Evolutionary conservation across 208 protist genomes (phyloP).

Genomic region (Trypanosomatidae sp.): DNA sequence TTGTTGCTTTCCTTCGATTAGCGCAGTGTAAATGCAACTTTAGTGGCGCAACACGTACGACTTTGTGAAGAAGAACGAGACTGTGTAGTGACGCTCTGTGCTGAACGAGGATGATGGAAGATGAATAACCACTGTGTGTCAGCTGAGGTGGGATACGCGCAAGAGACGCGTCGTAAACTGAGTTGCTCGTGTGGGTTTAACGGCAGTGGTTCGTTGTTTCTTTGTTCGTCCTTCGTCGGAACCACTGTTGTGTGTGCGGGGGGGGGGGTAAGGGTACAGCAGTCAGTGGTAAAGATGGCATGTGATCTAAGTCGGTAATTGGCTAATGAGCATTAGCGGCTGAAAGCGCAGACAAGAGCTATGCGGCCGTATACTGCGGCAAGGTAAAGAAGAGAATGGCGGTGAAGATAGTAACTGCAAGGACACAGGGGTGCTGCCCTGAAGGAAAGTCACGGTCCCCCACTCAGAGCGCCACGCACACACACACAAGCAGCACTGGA

Average conservation of each 20-base stretch:
- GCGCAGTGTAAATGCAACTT: background rate
- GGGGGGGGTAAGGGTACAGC: background rate
- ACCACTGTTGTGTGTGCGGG: background rate
- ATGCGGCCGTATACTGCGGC: background rate
- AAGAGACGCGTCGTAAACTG: background rate
- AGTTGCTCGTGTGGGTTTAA: background rate
- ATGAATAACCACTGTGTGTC: background rate
- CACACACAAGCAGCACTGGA: conserved; percentile 4
- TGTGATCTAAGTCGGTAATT: background rate
- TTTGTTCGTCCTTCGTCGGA: background rate
- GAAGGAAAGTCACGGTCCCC: background rate
- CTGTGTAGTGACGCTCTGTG: background rate
- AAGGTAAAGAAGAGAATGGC: background rate
- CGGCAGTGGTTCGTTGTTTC: background rate
- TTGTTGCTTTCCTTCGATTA: background rate
- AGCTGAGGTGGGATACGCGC: background rate
- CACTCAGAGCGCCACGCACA: conserved; percentile 1
- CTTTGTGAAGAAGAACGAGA: background rate
- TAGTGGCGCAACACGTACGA: background rate
- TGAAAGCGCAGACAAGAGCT: background rate
- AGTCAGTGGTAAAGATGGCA: background rate
- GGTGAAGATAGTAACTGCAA: background rate
- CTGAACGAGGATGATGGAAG: background rate
- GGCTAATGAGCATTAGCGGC: background rate
- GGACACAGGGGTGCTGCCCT: background rate